Conservation (phyloP, 2,329 filamentous ascomycete species). For the Neoarthrinium moseri region DNA sequence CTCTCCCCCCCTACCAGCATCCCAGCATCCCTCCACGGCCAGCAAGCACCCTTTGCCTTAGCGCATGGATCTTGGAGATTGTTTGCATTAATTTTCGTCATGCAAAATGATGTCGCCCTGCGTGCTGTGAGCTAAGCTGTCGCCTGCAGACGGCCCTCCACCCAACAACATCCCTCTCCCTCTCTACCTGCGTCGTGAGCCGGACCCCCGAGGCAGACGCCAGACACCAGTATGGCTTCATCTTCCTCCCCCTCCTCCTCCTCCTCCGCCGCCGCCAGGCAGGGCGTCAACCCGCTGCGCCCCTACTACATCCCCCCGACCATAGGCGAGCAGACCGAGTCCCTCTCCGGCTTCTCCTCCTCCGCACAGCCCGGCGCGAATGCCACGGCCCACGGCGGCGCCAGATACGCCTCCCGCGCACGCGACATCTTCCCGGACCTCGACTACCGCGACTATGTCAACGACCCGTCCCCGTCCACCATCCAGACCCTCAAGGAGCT, state of each 20-base stretch:
- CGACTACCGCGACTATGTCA: conserved; percentile 86
- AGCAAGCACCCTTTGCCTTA: no score
- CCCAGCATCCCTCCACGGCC: no score
- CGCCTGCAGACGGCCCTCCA: conserved; percentile 35
- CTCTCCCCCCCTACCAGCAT: neutral
- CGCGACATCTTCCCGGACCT: conserved; percentile 86
- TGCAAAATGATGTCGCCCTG: neutral
- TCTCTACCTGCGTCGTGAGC: conserved; percentile 9
- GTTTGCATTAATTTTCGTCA: conserved; percentile 9
- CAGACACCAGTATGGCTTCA: conserved; percentile 37
- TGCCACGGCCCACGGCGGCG: conserved; percentile 26
- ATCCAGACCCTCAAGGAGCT: conserved; percentile 74
- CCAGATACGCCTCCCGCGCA: conserved; percentile 59
- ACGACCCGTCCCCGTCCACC: conserved; percentile 72
- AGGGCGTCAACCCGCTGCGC: conserved; percentile 56
- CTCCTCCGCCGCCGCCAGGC: no score
- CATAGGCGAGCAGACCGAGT: conserved; percentile 55
- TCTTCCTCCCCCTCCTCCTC: no score
- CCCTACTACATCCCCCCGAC: conserved; percentile 65
- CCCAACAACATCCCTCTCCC: neutral
- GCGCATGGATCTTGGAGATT: conserved; percentile 4
- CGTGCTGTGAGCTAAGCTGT: conserved; percentile 12
- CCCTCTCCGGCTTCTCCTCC: conserved; percentile 20
- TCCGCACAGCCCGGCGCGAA: conserved; percentile 39
- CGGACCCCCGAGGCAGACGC: neutral